These are phyloP conservation scores for Luffa aegyptiaca DNA, from an alignment of 306 rosid genomes.

Conservation along the genomic window DNA sequence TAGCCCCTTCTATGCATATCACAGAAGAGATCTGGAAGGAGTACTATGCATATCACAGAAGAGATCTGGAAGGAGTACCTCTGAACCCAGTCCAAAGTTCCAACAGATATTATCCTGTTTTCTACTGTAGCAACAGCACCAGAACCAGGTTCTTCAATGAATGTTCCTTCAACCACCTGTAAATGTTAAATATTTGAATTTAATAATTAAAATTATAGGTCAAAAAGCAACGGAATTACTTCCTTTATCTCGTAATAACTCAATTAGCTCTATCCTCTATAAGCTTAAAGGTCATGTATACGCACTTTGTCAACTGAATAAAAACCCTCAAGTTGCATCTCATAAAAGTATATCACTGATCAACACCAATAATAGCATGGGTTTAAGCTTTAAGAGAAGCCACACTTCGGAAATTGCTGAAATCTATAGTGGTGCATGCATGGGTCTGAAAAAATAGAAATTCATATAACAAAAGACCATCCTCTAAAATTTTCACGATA, in stretches of 20 bases:
- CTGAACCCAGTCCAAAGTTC: slow-evolving; percentile 84
- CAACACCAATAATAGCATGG: background rate
- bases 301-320: background rate
- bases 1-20: background rate
- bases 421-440: background rate
- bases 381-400: background rate
- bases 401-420: background rate
- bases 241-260: background rate
- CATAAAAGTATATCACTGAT: background rate
- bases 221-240: background rate
- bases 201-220: background rate
- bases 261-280: background rate
- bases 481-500: background rate
- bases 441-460: background rate
- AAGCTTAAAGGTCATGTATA: background rate
- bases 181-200: slow-evolving; percentile 4
- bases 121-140: slow-evolving; percentile 80
- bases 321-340: background rate
- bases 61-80: slow-evolving; percentile 29
- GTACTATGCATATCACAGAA: slow-evolving; percentile 21
- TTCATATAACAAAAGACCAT: background rate
- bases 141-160: slow-evolving; percentile 95
- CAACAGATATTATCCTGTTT: slow-evolving; percentile 64
- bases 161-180: slow-evolving; percentile 80
- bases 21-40: background rate